Evolutionary conservation across 1,284 basidiomycete genomes (phyloP).

Genomic region (Melanopsichium pennsylvanicum): DNA sequence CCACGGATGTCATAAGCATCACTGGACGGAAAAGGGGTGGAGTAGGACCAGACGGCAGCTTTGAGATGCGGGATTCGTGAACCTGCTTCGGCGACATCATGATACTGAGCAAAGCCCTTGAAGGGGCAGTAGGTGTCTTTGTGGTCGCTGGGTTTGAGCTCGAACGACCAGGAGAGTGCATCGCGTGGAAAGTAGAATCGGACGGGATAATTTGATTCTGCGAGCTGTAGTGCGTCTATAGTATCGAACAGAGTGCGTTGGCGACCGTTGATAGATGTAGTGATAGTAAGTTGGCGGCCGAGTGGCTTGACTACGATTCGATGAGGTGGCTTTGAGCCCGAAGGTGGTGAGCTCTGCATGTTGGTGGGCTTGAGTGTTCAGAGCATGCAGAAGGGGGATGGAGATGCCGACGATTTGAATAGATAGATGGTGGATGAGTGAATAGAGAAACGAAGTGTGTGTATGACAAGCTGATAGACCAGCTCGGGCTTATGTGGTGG

Average conservation of each 20-base stretch:
- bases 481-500: too few relatives aligned
- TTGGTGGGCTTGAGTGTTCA: neutral
- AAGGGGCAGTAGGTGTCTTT: conserved; percentile 40
- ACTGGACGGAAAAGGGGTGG: conserved; percentile 25
- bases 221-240: conserved; percentile 23
- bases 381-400: neutral
- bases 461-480: too few relatives aligned
- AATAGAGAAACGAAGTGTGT: too few relatives aligned
- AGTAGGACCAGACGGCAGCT: conserved; percentile 38
- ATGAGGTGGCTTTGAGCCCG: conserved; percentile 31
- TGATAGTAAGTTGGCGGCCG: conserved; percentile 23
- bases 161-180: conserved; percentile 28
- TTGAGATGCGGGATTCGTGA: conserved; percentile 16
- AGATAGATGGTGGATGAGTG: neutral
- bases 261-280: conserved; percentile 19
- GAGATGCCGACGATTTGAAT: neutral
- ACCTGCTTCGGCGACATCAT: conserved; percentile 22
- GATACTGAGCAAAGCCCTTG: conserved; percentile 42
- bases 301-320: conserved; percentile 25
- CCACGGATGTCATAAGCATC: conserved; percentile 25
- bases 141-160: conserved; percentile 19
- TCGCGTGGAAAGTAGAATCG: conserved; percentile 42
- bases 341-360: conserved; percentile 16
- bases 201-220: conserved; percentile 35
- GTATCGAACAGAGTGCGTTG: conserved; percentile 30